Conservation (phyloP, 2,329 filamentous ascomycete genomes). For the Exserohilum turcica region DNA sequence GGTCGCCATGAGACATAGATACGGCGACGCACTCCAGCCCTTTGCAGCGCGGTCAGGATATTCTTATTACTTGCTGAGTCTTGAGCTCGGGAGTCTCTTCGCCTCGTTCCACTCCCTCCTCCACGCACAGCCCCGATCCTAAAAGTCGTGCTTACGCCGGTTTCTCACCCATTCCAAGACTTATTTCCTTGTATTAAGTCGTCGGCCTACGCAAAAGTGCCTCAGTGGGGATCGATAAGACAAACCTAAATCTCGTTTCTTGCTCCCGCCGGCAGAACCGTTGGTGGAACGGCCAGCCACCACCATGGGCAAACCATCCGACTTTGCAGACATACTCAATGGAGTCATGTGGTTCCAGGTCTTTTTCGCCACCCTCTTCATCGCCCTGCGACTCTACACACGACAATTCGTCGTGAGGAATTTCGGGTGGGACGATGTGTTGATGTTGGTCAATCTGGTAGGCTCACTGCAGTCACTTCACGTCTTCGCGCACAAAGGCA, state of each 20-base stretch:
- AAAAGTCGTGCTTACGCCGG: background rate
- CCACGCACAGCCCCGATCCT: background rate
- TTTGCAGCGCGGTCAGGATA: background rate
- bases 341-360: slow-evolving; percentile 42
- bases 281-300: background rate
- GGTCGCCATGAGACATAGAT: background rate
- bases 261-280: background rate
- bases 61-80: background rate
- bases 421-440: slow-evolving; percentile 37
- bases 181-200: background rate
- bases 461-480: background rate
- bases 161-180: background rate
- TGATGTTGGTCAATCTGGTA: slow-evolving; percentile 39
- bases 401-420: slow-evolving; percentile 34
- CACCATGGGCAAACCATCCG: slow-evolving; percentile 27
- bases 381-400: slow-evolving; percentile 36
- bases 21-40: background rate
- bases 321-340: slow-evolving; percentile 32
- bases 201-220: background rate
- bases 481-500: background rate
- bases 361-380: slow-evolving; percentile 29
- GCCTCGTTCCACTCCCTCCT: background rate
- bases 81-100: background rate
- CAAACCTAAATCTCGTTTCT: background rate
- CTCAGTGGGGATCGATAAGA: background rate